Percentiles rank a stretch among this genome's conserved stretches.
phyloP scores from a whole-genome alignment of 176 grass and related monocot genomes.

The Dendrocalamus sinicus region DNA sequence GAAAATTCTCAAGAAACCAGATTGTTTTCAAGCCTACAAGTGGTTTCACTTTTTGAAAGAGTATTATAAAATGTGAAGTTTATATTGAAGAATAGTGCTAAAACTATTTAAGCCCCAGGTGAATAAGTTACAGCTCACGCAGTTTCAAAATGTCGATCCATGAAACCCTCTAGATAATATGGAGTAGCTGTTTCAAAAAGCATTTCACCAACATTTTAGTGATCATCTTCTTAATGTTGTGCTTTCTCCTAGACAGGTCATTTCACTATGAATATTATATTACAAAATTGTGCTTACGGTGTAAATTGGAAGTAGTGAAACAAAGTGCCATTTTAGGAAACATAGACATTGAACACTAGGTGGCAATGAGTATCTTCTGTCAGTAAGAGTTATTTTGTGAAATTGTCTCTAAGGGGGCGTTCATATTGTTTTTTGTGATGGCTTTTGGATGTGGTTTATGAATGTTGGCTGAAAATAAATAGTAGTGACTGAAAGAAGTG shows the following conservation, averaged over 20 bases:
- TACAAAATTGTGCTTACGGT: too few relatives aligned
- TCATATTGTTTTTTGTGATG: too few relatives aligned
- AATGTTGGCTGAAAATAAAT: too few relatives aligned
- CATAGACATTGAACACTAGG: too few relatives aligned
- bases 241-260: neutral
- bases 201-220: neutral
- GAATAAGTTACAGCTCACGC: neutral
- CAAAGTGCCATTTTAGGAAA: too few relatives aligned
- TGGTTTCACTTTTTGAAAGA: neutral
- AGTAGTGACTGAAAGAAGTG: too few relatives aligned
- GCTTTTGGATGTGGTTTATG: too few relatives aligned
- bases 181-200: constrained; percentile 5
- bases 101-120: neutral
- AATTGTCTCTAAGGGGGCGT: too few relatives aligned
- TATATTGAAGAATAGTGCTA: constrained; percentile 1
- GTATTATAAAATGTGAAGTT: neutral
- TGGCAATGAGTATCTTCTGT: too few relatives aligned
- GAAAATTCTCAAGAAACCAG: neutral
- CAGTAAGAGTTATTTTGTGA: too few relatives aligned
- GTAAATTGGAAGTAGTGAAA: too few relatives aligned
- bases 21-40: neutral
- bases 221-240: neutral
- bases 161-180: neutral
- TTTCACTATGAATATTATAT: too few relatives aligned
- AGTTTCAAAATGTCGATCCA: neutral